Percentiles rank a stretch among this genome's conserved stretches.
Evolutionary conservation across 2,329 filamentous ascomycete genomes (phyloP).

Genomic region (Zelopaecilomyces penicillatus): DNA sequence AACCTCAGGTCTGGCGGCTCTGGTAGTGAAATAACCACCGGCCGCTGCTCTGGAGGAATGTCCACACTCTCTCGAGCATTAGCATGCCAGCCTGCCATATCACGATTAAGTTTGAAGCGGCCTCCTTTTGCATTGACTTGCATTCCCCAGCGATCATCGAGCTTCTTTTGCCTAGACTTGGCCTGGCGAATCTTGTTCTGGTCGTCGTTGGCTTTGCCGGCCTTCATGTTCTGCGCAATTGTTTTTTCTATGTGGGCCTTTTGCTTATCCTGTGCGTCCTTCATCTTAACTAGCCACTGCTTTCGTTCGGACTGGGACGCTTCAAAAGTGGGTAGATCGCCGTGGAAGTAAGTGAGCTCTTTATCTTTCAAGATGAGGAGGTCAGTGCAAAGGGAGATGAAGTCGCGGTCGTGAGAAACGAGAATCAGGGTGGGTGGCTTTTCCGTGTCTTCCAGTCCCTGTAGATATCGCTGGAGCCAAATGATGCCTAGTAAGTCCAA

Average conservation of each 20-base stretch:
- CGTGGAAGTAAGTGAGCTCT: constrained; percentile 63
- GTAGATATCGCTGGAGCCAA: constrained; percentile 71
- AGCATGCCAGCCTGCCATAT: constrained; percentile 55
- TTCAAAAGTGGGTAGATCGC: constrained; percentile 66
- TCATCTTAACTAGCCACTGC: constrained; percentile 63
- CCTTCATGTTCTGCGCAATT: constrained; percentile 64
- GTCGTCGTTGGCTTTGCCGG: constrained; percentile 69
- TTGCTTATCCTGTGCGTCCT: constrained; percentile 73
- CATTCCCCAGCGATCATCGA: constrained; percentile 73
- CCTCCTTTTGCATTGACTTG: constrained; percentile 63
- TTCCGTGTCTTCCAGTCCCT: constrained; percentile 41
- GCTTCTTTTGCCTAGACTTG: constrained; percentile 74
- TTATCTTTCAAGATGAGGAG: constrained; percentile 69
- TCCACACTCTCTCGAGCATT: constrained; percentile 60
- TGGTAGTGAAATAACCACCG: constrained; percentile 49
- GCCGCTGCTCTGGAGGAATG: constrained; percentile 54
- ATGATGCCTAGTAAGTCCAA: constrained; percentile 75
- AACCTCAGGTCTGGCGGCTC: constrained; percentile 63
- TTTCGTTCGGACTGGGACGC: constrained; percentile 58
- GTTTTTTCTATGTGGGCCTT: constrained; percentile 72
- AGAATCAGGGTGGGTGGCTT: constrained; percentile 61
- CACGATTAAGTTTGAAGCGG: constrained; percentile 73
- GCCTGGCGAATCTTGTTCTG: constrained; percentile 82
- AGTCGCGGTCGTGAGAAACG: constrained; percentile 79
- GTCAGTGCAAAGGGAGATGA: constrained; percentile 69